These are phyloP conservation scores for Cladosporium sp. DNA, from an alignment of 2,329 filamentous ascomycete genomes.

Conservation along the genomic window DNA sequence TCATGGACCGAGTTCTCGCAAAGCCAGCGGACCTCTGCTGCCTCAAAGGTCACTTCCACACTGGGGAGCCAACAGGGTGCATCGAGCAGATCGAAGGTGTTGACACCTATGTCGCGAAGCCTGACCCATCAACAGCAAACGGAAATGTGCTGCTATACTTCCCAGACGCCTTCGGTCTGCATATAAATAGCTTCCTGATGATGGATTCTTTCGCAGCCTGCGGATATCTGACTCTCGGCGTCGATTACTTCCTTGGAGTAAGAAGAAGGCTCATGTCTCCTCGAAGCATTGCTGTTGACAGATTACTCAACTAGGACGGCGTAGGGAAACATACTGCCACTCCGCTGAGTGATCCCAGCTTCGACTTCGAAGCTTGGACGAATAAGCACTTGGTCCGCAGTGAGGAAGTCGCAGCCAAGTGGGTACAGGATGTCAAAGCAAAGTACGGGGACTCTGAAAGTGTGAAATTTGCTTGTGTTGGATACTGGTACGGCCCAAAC, in stretches of 20 bases:
- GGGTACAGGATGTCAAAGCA: constrained; percentile 16
- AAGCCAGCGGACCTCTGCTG: constrained; percentile 17
- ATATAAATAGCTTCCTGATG: constrained; percentile 19
- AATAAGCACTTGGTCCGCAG: constrained; percentile 15
- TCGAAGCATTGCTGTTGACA: not conserved
- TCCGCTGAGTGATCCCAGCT: constrained; percentile 14
- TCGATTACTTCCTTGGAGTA: constrained; percentile 20
- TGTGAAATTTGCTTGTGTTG: constrained; percentile 18
- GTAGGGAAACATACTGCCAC: constrained; percentile 14
- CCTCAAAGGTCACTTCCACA: constrained; percentile 15
- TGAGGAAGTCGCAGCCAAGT: constrained; percentile 15
- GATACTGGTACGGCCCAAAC: constrained; percentile 13
- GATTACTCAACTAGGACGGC: constrained; percentile 11
- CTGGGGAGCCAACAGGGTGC: constrained; percentile 17
- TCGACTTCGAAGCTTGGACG: constrained; percentile 18
- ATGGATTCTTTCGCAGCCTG: constrained; percentile 20
- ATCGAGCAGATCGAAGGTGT: constrained; percentile 14
- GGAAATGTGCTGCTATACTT: constrained; percentile 21
- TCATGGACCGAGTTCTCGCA: constrained; percentile 10
- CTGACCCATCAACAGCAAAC: constrained; percentile 16
- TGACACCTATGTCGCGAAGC: constrained; percentile 19
- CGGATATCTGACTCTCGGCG: constrained; percentile 16
- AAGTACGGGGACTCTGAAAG: constrained; percentile 14
- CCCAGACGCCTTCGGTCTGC: constrained; percentile 20
- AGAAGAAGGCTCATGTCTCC: not conserved